These are phyloP conservation scores for Malassezia japonica DNA, from an alignment of 1,284 basidiomycete species.

Conservation along the genomic window DNA sequence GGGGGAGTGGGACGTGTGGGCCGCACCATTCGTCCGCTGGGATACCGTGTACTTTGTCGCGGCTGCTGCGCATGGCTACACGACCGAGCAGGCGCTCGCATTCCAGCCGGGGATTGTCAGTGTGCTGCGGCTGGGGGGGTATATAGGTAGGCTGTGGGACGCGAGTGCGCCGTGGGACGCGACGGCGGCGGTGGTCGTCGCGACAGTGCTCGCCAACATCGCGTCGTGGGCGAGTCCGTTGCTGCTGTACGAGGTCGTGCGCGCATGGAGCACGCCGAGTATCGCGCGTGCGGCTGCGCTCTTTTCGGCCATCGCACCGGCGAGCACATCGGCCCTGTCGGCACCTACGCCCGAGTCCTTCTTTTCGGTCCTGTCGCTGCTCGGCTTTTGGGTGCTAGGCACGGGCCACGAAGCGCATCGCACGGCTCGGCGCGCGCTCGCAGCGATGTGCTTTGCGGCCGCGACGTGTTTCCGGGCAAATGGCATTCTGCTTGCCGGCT, in stretches of 20 bases:
- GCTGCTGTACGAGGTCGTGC: slow-evolving; percentile 57
- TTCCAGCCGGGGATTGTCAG: slow-evolving; percentile 62
- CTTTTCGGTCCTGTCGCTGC: slow-evolving; percentile 69
- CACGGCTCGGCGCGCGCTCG: slow-evolving; percentile 39
- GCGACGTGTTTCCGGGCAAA: slow-evolving; percentile 71
- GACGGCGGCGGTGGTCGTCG: slow-evolving; percentile 18
- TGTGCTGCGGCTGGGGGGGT: slow-evolving; percentile 22
- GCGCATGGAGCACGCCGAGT: slow-evolving; percentile 30
- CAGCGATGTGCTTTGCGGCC: slow-evolving; percentile 58
- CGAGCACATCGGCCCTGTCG: slow-evolving; percentile 61
- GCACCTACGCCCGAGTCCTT: slow-evolving; percentile 73
- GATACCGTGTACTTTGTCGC: slow-evolving; percentile 68
- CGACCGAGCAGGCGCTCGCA: slow-evolving; percentile 75
- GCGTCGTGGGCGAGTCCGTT: slow-evolving; percentile 51
- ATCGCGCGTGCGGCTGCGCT: slow-evolving; percentile 59
- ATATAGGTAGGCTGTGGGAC: slow-evolving; percentile 12
- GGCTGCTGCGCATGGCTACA: slow-evolving; percentile 51
- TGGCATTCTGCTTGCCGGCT: slow-evolving; percentile 65
- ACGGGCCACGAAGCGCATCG: not conserved
- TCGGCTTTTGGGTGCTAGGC: slow-evolving; percentile 53
- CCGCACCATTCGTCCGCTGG: slow-evolving; percentile 61
- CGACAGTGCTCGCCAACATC: slow-evolving; percentile 20
- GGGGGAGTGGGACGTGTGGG: slow-evolving; percentile 6
- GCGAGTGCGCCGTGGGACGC: slow-evolving; percentile 22
- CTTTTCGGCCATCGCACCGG: slow-evolving; percentile 69